phyloP scores from a whole-genome alignment of 1,284 basidiomycete species.

The Moniliella sp. region DNA sequence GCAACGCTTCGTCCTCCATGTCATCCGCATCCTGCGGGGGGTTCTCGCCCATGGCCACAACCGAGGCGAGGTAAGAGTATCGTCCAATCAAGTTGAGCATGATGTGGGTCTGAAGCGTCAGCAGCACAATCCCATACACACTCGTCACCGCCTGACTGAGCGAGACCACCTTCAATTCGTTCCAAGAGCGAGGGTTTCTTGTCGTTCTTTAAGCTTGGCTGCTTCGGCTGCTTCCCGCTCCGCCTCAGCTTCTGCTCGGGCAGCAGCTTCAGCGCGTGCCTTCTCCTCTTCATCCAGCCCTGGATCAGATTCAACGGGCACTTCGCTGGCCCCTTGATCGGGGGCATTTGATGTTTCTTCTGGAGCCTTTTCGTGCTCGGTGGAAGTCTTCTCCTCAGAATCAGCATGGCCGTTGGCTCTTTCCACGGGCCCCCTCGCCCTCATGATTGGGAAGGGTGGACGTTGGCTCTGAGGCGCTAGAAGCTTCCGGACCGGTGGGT shows the following conservation, averaged over 20 bases:
- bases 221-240: not conserved
- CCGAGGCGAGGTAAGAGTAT: constrained; percentile 52
- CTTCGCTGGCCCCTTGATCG: no score
- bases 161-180: constrained; percentile 37
- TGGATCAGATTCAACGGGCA: no score
- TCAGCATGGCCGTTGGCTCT: no score
- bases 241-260: not conserved
- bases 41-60: constrained; percentile 38
- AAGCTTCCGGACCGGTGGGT: no score
- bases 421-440: no score
- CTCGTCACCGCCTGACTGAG: constrained; percentile 65
- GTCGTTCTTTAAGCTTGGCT: constrained; percentile 1
- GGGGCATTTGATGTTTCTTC: no score
- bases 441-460: no score
- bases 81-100: constrained; percentile 67
- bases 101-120: constrained; percentile 56
- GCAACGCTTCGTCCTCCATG: constrained; percentile 1
- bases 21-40: not conserved
- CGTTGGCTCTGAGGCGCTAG: no score
- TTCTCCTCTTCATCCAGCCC: no score
- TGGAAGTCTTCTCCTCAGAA: no score
- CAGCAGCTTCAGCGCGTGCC: not conserved
- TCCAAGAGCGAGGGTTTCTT: constrained; percentile 27
- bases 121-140: constrained; percentile 56
- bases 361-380: no score